These are phyloP conservation scores for Ambrosiella xylebori DNA, from an alignment of 2,329 filamentous ascomycete genomes.

Conservation along the genomic window DNA sequence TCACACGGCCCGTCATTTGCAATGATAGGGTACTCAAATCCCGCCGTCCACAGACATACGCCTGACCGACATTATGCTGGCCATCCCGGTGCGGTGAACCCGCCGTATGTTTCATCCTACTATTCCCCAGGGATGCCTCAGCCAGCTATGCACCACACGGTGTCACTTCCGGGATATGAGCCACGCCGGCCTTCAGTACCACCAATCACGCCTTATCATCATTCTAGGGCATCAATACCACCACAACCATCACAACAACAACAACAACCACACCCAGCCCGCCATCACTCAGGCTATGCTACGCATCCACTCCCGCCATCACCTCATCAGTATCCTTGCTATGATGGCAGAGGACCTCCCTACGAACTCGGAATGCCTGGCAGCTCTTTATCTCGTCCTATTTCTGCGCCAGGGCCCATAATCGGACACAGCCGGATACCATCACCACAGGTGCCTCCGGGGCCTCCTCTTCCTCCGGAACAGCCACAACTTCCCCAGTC, in stretches of 20 bases:
- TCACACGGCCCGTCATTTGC: slow-evolving; percentile 10
- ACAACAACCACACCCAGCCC: background rate
- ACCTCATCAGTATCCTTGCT: slow-evolving; percentile 5
- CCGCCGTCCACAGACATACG: background rate
- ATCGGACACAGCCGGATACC: background rate
- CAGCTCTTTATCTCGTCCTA: background rate
- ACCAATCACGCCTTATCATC: background rate
- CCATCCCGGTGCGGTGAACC: background rate
- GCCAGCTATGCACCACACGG: background rate
- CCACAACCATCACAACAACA: background rate
- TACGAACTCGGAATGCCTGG: slow-evolving; percentile 1
- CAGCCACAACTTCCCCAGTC: slow-evolving; percentile 1
- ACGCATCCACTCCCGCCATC: background rate
- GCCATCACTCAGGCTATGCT: background rate
- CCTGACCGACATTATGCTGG: slow-evolving; percentile 1
- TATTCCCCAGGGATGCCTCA: background rate
- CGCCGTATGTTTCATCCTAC: background rate
- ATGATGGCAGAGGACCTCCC: background rate
- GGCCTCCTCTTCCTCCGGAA: background rate
- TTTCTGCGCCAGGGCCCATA: background rate
- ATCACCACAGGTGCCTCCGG: background rate
- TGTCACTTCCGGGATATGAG: background rate
- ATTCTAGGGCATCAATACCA: background rate
- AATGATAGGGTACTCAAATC: slow-evolving; percentile 8
- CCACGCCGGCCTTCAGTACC: slow-evolving; percentile 2